A percentile compares a stretch with the other conserved stretches of the same genome.
Evolutionary conservation across 78 protist genomes (phyloP).

Genomic region (Chrysochromulina parva): DNA sequence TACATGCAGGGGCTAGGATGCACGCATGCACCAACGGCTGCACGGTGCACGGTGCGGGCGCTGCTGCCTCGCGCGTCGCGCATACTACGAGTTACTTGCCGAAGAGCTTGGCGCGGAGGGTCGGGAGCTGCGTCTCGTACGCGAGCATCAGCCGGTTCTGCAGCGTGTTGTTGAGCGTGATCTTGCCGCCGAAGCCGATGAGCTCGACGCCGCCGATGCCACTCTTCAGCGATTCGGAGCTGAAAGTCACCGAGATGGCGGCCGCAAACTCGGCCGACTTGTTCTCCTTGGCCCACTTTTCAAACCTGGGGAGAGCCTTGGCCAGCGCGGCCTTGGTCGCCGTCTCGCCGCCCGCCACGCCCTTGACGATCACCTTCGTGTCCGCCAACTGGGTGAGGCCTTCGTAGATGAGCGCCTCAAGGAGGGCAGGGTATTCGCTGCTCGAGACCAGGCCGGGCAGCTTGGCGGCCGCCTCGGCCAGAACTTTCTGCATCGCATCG

Average conservation of each 20-base stretch:
- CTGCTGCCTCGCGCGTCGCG: no score
- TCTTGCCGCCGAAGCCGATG: slow-evolving; percentile 52
- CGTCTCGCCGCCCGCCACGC: slow-evolving; percentile 53
- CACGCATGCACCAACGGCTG: no score
- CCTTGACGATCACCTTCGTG: slow-evolving; percentile 37
- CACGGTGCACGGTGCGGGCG: no score
- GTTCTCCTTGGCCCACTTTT: slow-evolving; percentile 27
- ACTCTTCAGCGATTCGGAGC: background rate
- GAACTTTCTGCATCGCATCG: slow-evolving; percentile 56
- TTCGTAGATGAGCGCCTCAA: slow-evolving; percentile 53
- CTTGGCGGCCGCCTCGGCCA: slow-evolving; percentile 55
- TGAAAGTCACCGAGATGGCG: background rate
- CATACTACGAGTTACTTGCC: background rate
- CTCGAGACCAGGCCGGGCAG: slow-evolving; percentile 40
- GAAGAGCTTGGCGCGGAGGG: slow-evolving; percentile 44
- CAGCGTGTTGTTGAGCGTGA: slow-evolving; percentile 69
- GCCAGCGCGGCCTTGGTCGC: slow-evolving; percentile 26
- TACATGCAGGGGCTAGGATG: no score
- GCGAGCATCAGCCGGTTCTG: slow-evolving; percentile 74
- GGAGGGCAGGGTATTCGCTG: slow-evolving; percentile 47
- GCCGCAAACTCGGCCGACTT: background rate
- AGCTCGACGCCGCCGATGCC: background rate
- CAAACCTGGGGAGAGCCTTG: slow-evolving; percentile 28
- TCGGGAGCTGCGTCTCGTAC: slow-evolving; percentile 66
- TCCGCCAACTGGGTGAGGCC: slow-evolving; percentile 51